These are phyloP conservation scores for Ogataea pignaliae DNA, from an alignment of 805 yeast species.

Conservation along the genomic window DNA sequence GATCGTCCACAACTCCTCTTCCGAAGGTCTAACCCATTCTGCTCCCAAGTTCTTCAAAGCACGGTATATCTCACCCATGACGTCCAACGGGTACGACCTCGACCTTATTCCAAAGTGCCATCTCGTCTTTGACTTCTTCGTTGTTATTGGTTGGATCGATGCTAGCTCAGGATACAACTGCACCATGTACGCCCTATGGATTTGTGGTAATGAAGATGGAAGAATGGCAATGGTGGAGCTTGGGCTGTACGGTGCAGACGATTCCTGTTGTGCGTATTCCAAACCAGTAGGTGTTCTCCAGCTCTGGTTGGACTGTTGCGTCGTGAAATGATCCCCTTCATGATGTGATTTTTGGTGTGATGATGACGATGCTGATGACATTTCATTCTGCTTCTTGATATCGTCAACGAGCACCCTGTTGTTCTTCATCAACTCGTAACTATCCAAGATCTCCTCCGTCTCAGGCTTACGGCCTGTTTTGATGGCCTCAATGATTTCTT, in stretches of 20 bases:
- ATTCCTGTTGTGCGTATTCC: conserved; percentile 21
- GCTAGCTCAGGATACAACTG: conserved; percentile 30
- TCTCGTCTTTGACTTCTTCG: conserved; percentile 86
- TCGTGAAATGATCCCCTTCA: not conserved
- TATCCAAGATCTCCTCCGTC: conserved; percentile 79
- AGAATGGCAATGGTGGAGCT: conserved; percentile 84
- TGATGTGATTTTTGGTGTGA: not conserved
- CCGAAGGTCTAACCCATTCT: conserved; percentile 94
- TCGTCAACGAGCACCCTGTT: conserved; percentile 68
- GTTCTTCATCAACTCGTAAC: conserved; percentile 77
- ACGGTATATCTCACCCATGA: conserved; percentile 96
- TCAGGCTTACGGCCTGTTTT: conserved; percentile 37
- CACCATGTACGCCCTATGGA: conserved; percentile 90
- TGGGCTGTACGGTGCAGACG: conserved; percentile 43
- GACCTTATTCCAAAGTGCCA: conserved; percentile 99
- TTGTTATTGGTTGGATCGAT: conserved; percentile 41
- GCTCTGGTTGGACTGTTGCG: conserved; percentile 8
- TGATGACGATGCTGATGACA: not conserved
- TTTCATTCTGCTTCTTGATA: conserved; percentile 37
- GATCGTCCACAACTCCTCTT: conserved; percentile 94
- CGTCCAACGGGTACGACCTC: conserved; percentile 93
- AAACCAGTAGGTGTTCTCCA: conserved; percentile 31
- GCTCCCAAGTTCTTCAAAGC: conserved; percentile 93
- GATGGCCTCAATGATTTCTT: conserved; percentile 70
- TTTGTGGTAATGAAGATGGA: conserved; percentile 91